A percentile compares a stretch with the other conserved stretches of the same genome.
Evolutionary conservation across 2,329 filamentous ascomycete genomes (phyloP).

Genomic region (Cladosporium sp.): DNA sequence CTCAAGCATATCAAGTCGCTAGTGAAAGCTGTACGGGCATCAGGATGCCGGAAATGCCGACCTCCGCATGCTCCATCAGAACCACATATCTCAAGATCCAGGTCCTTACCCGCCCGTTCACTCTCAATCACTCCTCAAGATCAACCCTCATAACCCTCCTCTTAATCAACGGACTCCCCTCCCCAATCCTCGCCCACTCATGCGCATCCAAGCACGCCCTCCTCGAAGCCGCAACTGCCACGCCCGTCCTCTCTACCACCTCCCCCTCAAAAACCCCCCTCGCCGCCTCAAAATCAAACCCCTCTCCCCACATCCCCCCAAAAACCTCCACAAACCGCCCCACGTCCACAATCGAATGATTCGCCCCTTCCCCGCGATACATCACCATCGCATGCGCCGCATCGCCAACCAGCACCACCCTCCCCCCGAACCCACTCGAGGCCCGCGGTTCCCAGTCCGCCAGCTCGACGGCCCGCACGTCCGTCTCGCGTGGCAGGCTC

Average conservation of each 20-base stretch:
- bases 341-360: conserved; percentile 19
- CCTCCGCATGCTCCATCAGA: too few species aligned
- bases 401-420: conserved; percentile 1
- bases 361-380: conserved; percentile 20
- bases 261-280: conserved; percentile 15
- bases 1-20: too few species aligned
- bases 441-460: conserved; percentile 12
- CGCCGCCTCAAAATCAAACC: conserved; percentile 4
- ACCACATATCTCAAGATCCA: too few species aligned
- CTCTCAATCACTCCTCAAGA: neutral
- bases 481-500: conserved; percentile 12
- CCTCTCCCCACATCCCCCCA: neutral
- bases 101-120: too few species aligned
- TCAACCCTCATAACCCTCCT: conserved; percentile 13
- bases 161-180: conserved; percentile 16
- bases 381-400: conserved; percentile 14
- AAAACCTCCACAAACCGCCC: conserved; percentile 12
- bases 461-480: conserved; percentile 16
- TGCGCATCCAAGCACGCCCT: conserved; percentile 21
- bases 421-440: conserved; percentile 12
- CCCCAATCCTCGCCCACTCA: conserved; percentile 13
- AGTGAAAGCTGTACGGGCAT: too few species aligned
- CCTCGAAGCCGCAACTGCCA: conserved; percentile 18
- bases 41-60: too few species aligned
- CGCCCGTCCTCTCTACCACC: conserved; percentile 14